Conservation (phyloP, 2,329 filamentous ascomycete genomes). For the Neurospora sp. region DNA sequence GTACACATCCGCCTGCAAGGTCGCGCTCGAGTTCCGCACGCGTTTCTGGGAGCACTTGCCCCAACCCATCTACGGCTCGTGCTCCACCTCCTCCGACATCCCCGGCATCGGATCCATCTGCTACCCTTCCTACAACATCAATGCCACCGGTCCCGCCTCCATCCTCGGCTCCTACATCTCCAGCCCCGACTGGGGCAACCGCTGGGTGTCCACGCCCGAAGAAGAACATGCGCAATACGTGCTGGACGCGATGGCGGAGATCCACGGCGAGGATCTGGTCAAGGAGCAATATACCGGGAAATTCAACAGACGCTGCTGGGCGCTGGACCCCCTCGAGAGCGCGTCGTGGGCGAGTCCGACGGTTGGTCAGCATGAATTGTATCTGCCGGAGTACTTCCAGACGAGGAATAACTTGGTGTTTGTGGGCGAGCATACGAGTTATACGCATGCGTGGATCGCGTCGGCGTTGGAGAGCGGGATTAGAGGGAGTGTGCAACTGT, state of each 20-base stretch:
- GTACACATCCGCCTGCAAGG: slow-evolving; percentile 41
- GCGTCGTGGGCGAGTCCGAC: slow-evolving; percentile 53
- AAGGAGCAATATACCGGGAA: slow-evolving; percentile 53
- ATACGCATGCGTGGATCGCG: slow-evolving; percentile 63
- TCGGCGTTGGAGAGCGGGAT: slow-evolving; percentile 59
- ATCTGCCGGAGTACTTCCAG: slow-evolving; percentile 62
- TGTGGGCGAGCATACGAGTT: slow-evolving; percentile 58
- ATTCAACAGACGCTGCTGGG: slow-evolving; percentile 57
- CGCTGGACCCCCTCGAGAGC: slow-evolving; percentile 47
- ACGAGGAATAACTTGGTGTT: slow-evolving; percentile 61
- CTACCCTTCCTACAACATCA: slow-evolving; percentile 59
- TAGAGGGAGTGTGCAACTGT: slow-evolving; percentile 51
- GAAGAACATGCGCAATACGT: slow-evolving; percentile 53
- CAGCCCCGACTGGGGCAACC: slow-evolving; percentile 27
- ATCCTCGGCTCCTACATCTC: slow-evolving; percentile 50
- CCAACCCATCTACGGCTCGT: slow-evolving; percentile 53
- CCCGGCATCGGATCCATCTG: slow-evolving; percentile 51
- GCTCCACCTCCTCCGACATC: slow-evolving; percentile 45
- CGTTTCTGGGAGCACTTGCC: slow-evolving; percentile 47
- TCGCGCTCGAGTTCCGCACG: slow-evolving; percentile 58
- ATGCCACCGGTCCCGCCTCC: slow-evolving; percentile 49
- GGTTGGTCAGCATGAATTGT: slow-evolving; percentile 57
- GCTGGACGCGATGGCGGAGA: slow-evolving; percentile 55
- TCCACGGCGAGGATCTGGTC: slow-evolving; percentile 51
- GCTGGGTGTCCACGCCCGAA: slow-evolving; percentile 38